Evolutionary conservation across 2,329 filamentous ascomycete species (phyloP).

Genomic region (Phialophora expanda): DNA sequence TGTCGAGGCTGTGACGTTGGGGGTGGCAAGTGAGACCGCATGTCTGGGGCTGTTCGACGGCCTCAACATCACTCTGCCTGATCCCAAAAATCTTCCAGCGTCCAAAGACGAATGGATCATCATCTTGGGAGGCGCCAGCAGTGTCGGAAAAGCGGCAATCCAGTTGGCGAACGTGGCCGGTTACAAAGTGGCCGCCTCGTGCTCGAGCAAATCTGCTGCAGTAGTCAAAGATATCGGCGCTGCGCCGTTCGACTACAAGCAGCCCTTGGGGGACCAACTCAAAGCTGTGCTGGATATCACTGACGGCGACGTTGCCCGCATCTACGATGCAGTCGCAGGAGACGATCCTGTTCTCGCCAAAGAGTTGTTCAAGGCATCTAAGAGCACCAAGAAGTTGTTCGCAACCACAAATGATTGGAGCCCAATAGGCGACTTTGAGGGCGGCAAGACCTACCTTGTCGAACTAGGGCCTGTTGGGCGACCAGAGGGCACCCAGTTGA

Average conservation of each 20-base stretch:
- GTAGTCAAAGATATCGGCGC: constrained; percentile 43
- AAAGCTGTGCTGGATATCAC: constrained; percentile 41
- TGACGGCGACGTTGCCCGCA: constrained; percentile 39
- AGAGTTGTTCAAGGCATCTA: constrained; percentile 37
- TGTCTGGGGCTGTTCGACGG: constrained; percentile 39
- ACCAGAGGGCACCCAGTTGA: constrained; percentile 36
- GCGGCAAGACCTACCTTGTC: constrained; percentile 37
- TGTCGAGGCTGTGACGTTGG: constrained; percentile 42
- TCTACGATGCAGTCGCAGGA: constrained; percentile 44
- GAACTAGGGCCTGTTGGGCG: constrained; percentile 33
- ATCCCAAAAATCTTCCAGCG: constrained; percentile 32
- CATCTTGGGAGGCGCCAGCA: constrained; percentile 44
- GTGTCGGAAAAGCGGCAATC: constrained; percentile 44
- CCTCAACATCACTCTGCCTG: constrained; percentile 38
- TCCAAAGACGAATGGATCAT: constrained; percentile 43
- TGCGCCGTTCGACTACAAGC: constrained; percentile 44
- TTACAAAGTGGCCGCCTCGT: constrained; percentile 44
- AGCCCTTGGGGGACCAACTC: constrained; percentile 40
- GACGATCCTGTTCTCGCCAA: constrained; percentile 41
- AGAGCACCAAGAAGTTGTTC: constrained; percentile 39
- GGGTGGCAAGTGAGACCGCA: constrained; percentile 41
- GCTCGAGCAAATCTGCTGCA: constrained; percentile 41
- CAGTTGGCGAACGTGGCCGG: constrained; percentile 42
- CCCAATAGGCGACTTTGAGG: constrained; percentile 37
- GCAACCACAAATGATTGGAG: constrained; percentile 40